Evolutionary conservation across 78 protist species (phyloP), one percentile per base, ranked within the genome.

Genomic region (slime mould (Dictyostelium discoideum)): DNA sequence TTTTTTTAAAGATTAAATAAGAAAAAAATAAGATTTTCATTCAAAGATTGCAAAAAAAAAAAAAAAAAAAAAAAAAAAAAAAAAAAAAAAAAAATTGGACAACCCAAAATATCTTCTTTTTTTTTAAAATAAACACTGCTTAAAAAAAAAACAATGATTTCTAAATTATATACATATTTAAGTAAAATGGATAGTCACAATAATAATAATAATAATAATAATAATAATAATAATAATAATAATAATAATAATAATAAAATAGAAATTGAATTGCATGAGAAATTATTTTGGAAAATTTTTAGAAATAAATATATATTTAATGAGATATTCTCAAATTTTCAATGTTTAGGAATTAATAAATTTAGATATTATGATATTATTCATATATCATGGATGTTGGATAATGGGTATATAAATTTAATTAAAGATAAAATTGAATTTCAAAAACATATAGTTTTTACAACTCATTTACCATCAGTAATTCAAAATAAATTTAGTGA

Each of bases 291-390:
- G 32, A 69, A 69, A 69, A 37, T 69, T 11, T 69, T 69, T 69
- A 69, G 39, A 69, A 69, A 69, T 69, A 29, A 26, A 26, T 69
- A 69, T 69, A n/a, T 69, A 69, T 69, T 24, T 26, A 69, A 69
- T n/a, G 9, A 24, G 39, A 69, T 69, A 26, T 5, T 29, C 5
- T n/a, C 39, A 9, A 69, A 69, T 69, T 69, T 69, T 11, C 42
- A 69, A 1, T 69, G 77, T 10, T 3, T 26, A n/a, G 77, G 77
- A 20, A n/a, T n/a, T 11, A 11, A n/a, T 69, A 69, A 11, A 69
- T 69, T 69, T 26, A 69, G 77, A 69, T 69, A 69, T 69, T 39
- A 69, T 69, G 77, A 69, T 26, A 69, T 69, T 69, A 69, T 69
- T n/a, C 77, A 69, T 69, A 1, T 69, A 24, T 26, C 37, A 3